Base-by-base conservation (phyloP, 345 rosid species). In the Citrus inodora region DNA sequence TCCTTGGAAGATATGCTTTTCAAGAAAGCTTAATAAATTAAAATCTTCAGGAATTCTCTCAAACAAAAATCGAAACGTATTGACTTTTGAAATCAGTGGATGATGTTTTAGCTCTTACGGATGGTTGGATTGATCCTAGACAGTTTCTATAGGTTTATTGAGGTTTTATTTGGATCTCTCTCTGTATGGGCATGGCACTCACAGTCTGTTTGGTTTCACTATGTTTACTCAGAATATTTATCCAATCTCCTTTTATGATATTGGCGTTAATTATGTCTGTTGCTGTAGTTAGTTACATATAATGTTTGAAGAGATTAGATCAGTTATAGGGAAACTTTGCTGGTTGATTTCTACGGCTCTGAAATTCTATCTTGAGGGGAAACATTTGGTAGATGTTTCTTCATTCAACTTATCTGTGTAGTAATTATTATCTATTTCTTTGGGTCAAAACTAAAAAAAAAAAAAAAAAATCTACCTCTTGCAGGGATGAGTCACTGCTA, bases 401-500 rank as follows among this genome's bases (percentile, higher is more conserved):
- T 67, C 11, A 55, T 37, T 55, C 22, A 51, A 55, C 32, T 8
- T 37, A 24, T 71, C 30, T 73, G 6, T 28, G 14, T 75, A 51
- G 19, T 25, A 73, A 67, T 75, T 48, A 11, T 40, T 73, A 61
- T 66, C 62, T 78, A 27, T 74, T 35, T 70, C 30, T 73, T 90
- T 73, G 87, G 94, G 97, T 8, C 40, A 19, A 7, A 66, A 35
- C 22, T 46, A 4, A 35, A 66, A 35, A 30, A 9, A 9, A n/a
- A n/a, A 11, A 3, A 66, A 62, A 5, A 17, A 66, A 62, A 40
- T 55, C 69, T 78, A 30, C 70, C 33, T 70, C n/a, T 71, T 90
- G 73, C 88, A 97, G 99, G 88, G 99, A 97, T 66, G 98, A 97
- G 81, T 91, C 95, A 51, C 89, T 97, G 76, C 85, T 97, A 74